phyloP scores from a whole-genome alignment of 108 stramenopile species.

The Skeletonema costatum region DNA sequence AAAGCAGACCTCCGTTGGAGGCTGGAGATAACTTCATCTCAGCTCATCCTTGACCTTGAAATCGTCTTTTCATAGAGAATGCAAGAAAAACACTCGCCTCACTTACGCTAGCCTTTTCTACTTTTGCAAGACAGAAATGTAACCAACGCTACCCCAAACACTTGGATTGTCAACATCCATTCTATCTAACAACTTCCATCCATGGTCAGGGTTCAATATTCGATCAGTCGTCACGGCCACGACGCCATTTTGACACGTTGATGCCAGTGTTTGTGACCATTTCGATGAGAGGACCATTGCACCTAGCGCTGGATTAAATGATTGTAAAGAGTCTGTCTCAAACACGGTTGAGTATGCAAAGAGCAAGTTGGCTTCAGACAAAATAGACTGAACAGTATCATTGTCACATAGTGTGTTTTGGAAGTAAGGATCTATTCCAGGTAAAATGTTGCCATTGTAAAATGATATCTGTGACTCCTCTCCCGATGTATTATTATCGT shows the following conservation, averaged over 20 bases:
- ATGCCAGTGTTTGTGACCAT: constrained; percentile 65
- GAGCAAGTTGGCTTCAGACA: constrained; percentile 57
- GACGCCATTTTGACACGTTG: constrained; percentile 51
- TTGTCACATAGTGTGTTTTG: neutral
- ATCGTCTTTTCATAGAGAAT: neutral
- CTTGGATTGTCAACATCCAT: constrained; percentile 80
- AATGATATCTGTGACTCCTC: constrained; percentile 10
- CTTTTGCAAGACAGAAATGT: constrained; percentile 58
- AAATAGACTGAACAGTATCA: constrained; percentile 38
- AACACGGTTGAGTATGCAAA: constrained; percentile 79
- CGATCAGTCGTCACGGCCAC: constrained; percentile 83
- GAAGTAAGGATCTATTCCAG: constrained; percentile 28
- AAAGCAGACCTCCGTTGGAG: too few relatives aligned
- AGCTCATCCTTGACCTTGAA: neutral
- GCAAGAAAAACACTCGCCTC: too few relatives aligned
- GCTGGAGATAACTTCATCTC: neutral
- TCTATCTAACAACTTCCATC: constrained; percentile 69
- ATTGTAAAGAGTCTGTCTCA: constrained; percentile 31
- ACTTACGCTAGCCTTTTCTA: neutral
- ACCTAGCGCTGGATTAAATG: constrained; percentile 54
- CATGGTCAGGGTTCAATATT: constrained; percentile 62
- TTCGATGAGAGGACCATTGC: constrained; percentile 67
- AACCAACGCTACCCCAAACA: constrained; percentile 68
- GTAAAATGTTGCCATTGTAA: constrained; percentile 30
- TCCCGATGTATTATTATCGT: neutral